A percentile compares a stretch with the other conserved stretches of the same genome.
Evolutionary conservation across 2,329 filamentous ascomycete genomes (phyloP).

Genomic region (Phaeosphaeriaceae sp.): DNA sequence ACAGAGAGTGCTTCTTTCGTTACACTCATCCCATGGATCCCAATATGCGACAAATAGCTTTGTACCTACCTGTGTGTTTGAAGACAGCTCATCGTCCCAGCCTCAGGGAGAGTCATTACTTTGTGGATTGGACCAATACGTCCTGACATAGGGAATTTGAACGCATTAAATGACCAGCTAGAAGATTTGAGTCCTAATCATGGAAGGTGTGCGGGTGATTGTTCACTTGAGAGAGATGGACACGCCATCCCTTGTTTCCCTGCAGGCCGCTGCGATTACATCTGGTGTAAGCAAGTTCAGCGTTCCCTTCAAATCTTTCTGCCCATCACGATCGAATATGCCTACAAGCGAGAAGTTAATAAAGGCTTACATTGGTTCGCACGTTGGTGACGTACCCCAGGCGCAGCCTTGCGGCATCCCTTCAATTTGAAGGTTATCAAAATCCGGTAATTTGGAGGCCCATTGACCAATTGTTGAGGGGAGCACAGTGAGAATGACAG

Average conservation of each 20-base stretch:
- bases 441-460: constrained; percentile 1
- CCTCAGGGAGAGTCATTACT: constrained; percentile 24
- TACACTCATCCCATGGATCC: constrained; percentile 12
- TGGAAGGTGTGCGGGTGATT: neutral
- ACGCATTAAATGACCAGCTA: constrained; percentile 20
- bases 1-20: constrained; percentile 17
- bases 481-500: neutral
- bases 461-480: neutral
- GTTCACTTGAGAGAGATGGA: constrained; percentile 23
- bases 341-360: too few species aligned
- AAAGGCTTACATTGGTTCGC: neutral
- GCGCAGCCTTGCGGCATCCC: constrained; percentile 39
- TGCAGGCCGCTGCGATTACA: constrained; percentile 47
- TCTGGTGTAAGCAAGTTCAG: constrained; percentile 59
- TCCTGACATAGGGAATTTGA: constrained; percentile 31
- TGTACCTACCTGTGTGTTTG: constrained; percentile 37
- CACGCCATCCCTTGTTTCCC: constrained; percentile 39
- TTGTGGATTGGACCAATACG: constrained; percentile 36
- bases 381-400: constrained; percentile 50
- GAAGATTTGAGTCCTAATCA: neutral
- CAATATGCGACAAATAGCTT: too few species aligned
- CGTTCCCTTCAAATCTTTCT: constrained; percentile 58
- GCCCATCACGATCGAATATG: constrained; percentile 56
- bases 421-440: constrained; percentile 15
- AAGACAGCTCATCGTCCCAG: constrained; percentile 27